Percentiles rank a stretch among this genome's conserved stretches.
Evolutionary conservation across 208 protist species (phyloP).

Genomic region (Histomonas meleagridis): DNA sequence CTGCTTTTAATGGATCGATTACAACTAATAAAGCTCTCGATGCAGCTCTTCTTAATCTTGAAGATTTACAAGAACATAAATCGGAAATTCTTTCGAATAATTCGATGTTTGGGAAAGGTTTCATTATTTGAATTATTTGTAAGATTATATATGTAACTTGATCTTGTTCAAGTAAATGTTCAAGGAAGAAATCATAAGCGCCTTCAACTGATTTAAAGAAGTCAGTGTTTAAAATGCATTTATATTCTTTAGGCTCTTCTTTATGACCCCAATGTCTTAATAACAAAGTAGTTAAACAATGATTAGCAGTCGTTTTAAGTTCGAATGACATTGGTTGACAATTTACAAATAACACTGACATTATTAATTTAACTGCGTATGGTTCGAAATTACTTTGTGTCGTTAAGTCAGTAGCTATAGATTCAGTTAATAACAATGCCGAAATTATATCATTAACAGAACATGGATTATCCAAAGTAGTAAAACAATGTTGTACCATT

Average conservation of each 20-base stretch:
- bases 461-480: neutral
- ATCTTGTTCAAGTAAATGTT: neutral
- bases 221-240: neutral
- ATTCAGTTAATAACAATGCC: neutral
- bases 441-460: neutral
- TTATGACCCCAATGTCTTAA: neutral
- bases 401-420: neutral
- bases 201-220: neutral
- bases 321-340: neutral
- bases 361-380: neutral
- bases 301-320: neutral
- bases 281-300: neutral
- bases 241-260: neutral
- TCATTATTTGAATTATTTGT: neutral
- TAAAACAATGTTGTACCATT: neutral
- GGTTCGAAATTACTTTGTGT: constrained; percentile 9
- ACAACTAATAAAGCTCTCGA: neutral
- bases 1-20: neutral
- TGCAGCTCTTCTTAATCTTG: neutral
- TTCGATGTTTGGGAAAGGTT: neutral
- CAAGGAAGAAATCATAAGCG: neutral
- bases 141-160: neutral
- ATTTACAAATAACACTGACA: neutral
- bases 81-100: neutral
- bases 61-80: neutral